Base-by-base conservation (phyloP, 2,329 filamentous ascomycete species). In the Trichoderma koningii region DNA sequence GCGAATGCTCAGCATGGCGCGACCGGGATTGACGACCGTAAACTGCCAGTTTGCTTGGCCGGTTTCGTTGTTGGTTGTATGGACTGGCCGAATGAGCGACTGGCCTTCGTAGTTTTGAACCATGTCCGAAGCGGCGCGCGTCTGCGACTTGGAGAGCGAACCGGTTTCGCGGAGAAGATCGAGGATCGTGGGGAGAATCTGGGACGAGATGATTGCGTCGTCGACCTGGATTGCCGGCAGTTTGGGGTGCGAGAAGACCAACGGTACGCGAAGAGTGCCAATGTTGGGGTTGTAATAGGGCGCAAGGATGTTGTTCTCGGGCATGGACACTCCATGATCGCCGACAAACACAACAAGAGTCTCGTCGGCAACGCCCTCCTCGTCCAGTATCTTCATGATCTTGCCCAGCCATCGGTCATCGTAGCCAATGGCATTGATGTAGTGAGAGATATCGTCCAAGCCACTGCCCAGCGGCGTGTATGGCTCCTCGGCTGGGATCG, bases 101-200 rank as follows among this genome's bases (percentile, higher is more conserved):
- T 76, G 73, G 3, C 75, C 75, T 53, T 77, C 75, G 51, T 76
- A 77, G 62, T 76, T 75, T 21, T 71, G 66, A 3, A 71, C 64
- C 9, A 77, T 69, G 34, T 76, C 73, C 2, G 62, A 66, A 0
- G 73, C 73, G 15, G 73, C 71, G 5, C 64, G 51, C 17, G 64
- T 69, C 19, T 73, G 71, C 45, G 69, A 68, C 4, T 69, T 62
- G 62, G 70, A 70, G 34, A 77, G 73, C 9, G 75, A 77, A 12
- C 70, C 71, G 7, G 71, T 75, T 62, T 75, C 72, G 44, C 74
- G 66, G 41, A 77, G 73, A 0, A 77, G 69, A 28, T 77, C 75
- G 38, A 77, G 71, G 19, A 77, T 72, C 3, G 75, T 76, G 0
- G 75, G 75, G 2, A 77, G 69, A 7, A 77, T 73, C 26, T 74